These are phyloP conservation scores for Ambrosiella beaveri DNA, from an alignment of 2,329 filamentous ascomycete species.

Conservation along the genomic window DNA sequence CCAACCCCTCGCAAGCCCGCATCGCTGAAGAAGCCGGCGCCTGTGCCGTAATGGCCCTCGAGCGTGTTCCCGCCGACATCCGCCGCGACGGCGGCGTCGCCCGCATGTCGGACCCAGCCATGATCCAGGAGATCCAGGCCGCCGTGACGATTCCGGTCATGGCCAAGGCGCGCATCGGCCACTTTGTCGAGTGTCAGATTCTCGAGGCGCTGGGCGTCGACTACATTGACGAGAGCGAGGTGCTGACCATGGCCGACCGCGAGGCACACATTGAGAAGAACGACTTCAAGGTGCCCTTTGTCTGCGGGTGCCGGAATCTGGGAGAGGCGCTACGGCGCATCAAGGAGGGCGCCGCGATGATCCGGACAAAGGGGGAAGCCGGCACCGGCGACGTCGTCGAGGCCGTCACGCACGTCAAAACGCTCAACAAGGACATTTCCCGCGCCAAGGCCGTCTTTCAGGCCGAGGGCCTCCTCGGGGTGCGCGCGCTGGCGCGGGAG, in stretches of 20 bases:
- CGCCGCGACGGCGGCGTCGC: slow-evolving; percentile 81
- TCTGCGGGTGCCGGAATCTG: slow-evolving; percentile 88
- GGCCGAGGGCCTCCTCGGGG: slow-evolving; percentile 31
- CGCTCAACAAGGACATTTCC: slow-evolving; percentile 67
- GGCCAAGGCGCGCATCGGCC: slow-evolving; percentile 95
- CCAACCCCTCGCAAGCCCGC: slow-evolving; percentile 80
- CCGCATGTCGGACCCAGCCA: slow-evolving; percentile 85
- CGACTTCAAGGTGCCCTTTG: slow-evolving; percentile 69
- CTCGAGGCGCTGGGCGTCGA: slow-evolving; percentile 88
- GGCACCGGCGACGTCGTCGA: slow-evolving; percentile 95
- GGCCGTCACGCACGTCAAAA: slow-evolving; percentile 90
- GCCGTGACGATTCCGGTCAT: slow-evolving; percentile 96
- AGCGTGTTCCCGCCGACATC: slow-evolving; percentile 94
- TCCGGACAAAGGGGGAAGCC: slow-evolving; percentile 95
- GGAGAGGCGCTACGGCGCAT: slow-evolving; percentile 86
- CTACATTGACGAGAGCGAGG: slow-evolving; percentile 97
- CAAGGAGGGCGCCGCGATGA: slow-evolving; percentile 91
- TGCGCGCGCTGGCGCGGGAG: slow-evolving; percentile 62
- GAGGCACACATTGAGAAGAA: slow-evolving; percentile 83
- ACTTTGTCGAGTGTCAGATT: slow-evolving; percentile 97
- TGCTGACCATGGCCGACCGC: slow-evolving; percentile 85
- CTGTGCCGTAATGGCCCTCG: slow-evolving; percentile 93
- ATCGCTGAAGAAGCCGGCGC: slow-evolving; percentile 96
- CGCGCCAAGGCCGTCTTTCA: slow-evolving; percentile 58
- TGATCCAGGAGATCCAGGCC: slow-evolving; percentile 91